A percentile compares a stretch with the other conserved stretches of the same genome.
Conservation (phyloP, 768 basidiomycete genomes). For the Lentinula aciculospora region DNA sequence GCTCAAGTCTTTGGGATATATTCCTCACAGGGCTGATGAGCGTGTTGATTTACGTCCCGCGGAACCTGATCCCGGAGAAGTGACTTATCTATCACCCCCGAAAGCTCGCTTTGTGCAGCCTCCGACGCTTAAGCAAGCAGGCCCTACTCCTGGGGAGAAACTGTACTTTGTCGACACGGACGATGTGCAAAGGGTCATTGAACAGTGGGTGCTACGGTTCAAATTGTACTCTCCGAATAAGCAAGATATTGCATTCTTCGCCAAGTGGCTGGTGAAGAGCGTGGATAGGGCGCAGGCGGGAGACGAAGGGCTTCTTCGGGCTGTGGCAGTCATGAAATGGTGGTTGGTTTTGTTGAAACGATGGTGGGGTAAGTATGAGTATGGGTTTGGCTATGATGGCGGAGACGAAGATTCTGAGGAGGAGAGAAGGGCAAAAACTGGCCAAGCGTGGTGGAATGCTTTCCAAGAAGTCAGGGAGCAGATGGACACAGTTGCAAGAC, state of each 20-base stretch:
- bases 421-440: constrained; percentile 38
- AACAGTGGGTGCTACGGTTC: constrained; percentile 70
- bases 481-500: constrained; percentile 60
- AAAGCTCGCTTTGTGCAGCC: constrained; percentile 44
- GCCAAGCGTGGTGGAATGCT: constrained; percentile 76
- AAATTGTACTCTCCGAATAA: constrained; percentile 56
- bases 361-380: constrained; percentile 56
- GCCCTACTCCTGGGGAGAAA: constrained; percentile 46
- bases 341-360: constrained; percentile 70
- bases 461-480: constrained; percentile 64
- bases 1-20: constrained; percentile 32
- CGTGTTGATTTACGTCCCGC: constrained; percentile 53
- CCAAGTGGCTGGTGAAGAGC: constrained; percentile 64
- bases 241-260: constrained; percentile 72
- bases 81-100: constrained; percentile 48
- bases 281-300: constrained; percentile 49
- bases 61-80: constrained; percentile 32
- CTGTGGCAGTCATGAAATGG: constrained; percentile 71
- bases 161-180: constrained; percentile 55
- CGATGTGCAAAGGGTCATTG: constrained; percentile 70
- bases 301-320: constrained; percentile 63
- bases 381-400: constrained; percentile 27
- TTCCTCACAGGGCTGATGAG: constrained; percentile 34
- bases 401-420: constrained; percentile 27
- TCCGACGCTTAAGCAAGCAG: constrained; percentile 53